Evolutionary conservation across 73 alveolate genomes (phyloP).

Genomic region (Paraurostyla sp.): DNA sequence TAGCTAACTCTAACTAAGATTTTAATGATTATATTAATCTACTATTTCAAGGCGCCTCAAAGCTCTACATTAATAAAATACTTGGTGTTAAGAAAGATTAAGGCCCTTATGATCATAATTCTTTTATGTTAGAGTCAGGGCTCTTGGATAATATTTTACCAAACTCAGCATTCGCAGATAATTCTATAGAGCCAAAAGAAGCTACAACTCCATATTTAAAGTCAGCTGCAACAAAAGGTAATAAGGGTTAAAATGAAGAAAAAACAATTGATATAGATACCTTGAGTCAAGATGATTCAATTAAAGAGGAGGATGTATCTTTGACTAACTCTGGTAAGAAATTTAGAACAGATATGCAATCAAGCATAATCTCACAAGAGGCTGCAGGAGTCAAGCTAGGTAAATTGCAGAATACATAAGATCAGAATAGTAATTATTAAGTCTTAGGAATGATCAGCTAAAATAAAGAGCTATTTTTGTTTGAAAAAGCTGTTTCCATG

Average conservation of each 20-base stretch:
- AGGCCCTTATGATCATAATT: not conserved
- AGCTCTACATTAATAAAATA: constrained; percentile 47
- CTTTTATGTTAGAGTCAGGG: too few species aligned
- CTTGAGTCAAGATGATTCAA: not conserved
- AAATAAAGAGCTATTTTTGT: constrained; percentile 73
- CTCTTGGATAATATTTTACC: too few species aligned
- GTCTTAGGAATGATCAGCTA: constrained; percentile 78
- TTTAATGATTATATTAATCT: constrained; percentile 52
- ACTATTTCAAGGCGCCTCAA: constrained; percentile 75
- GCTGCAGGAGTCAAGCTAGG: constrained; percentile 28
- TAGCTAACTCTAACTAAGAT: constrained; percentile 70
- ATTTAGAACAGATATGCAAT: not conserved
- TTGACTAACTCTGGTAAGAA: not conserved
- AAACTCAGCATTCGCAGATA: too few species aligned
- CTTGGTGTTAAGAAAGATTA: not conserved
- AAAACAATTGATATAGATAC: not conserved
- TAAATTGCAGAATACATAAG: not conserved
- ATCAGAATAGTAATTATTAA: not conserved
- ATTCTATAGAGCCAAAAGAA: too few species aligned
- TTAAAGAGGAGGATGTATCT: constrained; percentile 7
- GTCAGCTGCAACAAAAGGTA: too few species aligned
- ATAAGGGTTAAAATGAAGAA: not conserved
- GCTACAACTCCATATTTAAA: too few species aligned
- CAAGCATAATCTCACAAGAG: not conserved
- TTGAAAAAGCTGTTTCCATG: constrained; percentile 73